Evolutionary conservation across 2,329 filamentous ascomycete genomes (phyloP), one percentile per base, ranked within the genome.

Genomic region (Colletotrichum phormii): DNA sequence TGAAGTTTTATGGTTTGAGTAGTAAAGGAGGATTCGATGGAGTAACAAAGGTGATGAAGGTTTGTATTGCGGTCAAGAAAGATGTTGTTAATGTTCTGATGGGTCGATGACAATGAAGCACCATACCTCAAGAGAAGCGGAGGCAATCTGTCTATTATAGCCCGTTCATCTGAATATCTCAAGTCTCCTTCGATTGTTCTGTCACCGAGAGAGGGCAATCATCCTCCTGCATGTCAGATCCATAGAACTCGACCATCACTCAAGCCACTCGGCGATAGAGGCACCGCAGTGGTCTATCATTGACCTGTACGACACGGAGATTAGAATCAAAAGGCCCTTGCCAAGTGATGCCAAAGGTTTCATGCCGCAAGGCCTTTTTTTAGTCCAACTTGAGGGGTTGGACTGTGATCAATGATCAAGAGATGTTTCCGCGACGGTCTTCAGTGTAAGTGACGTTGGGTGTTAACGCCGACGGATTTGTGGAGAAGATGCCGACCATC

Each of bases 401-500:
- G 49, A 9, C 13, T 42, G 13, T 54, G n/a, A 26, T 8, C n/a
- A 24, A 24, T 62, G 24, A 54, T 42, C 26, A 24, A 22, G n/a
- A 8, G 26, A 51, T 24, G 42, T 31, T 35, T n/a, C 24, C 18
- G 31, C 8, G 57, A 37, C 24, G 13, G 35, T 26, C 15, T 42
- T 15, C 1, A 18, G 37, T 42, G 15, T 42, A 42, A 42, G 33
- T 18, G 64, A 24, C 11, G 15, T 31, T 18, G 2, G 18, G 18
- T 3, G 22, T 26, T 72, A 72, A 72, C 70, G 59, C 70, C 66
- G 70, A 72, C 57, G 49, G 13, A 24, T 46, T 3, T 6, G 11
- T 33, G 26, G 35, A 18, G 24, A 11, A 13, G 7, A 37, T 31
- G 15, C 42, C n/a, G 46, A 33, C 60, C 29, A 55, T 72, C 70